Percentiles rank a stretch among this genome's conserved stretches.
These are phyloP conservation scores for Dothideomycetes sp. DNA, from an alignment of 2,329 filamentous ascomycete genomes.

Conservation along the genomic window DNA sequence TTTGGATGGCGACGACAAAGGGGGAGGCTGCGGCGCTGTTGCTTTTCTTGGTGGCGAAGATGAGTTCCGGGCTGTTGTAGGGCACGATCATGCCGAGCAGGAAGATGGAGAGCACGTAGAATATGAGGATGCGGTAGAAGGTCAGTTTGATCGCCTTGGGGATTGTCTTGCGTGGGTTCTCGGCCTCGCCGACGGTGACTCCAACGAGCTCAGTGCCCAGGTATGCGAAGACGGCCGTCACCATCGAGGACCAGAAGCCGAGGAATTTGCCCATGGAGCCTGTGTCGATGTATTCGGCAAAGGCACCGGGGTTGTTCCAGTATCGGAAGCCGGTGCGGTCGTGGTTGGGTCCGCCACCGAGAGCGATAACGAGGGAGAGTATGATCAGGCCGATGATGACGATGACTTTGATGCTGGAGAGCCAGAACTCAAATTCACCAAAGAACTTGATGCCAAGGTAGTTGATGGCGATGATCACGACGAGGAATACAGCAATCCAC, in stretches of 20 bases:
- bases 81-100: conserved; percentile 62
- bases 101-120: conserved; percentile 65
- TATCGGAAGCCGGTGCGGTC: conserved; percentile 34
- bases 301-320: conserved; percentile 33
- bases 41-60: conserved; percentile 42
- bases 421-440: conserved; percentile 39
- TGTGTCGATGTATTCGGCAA: conserved; percentile 27
- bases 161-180: conserved; percentile 67
- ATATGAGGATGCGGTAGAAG: conserved; percentile 72
- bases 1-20: conserved; percentile 61
- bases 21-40: conserved; percentile 49
- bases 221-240: conserved; percentile 70
- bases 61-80: conserved; percentile 44
- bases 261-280: conserved; percentile 29
- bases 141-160: conserved; percentile 69
- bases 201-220: conserved; percentile 67
- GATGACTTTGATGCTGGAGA: conserved; percentile 35
- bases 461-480: conserved; percentile 33
- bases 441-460: conserved; percentile 56
- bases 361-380: conserved; percentile 30
- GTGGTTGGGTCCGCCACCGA: conserved; percentile 30
- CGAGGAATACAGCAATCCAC: conserved; percentile 54
- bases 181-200: conserved; percentile 67
- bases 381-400: conserved; percentile 35
- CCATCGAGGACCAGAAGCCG: conserved; percentile 40